phyloP scores from a whole-genome alignment of 306 rosid species.

The Clitoria ternatea region DNA sequence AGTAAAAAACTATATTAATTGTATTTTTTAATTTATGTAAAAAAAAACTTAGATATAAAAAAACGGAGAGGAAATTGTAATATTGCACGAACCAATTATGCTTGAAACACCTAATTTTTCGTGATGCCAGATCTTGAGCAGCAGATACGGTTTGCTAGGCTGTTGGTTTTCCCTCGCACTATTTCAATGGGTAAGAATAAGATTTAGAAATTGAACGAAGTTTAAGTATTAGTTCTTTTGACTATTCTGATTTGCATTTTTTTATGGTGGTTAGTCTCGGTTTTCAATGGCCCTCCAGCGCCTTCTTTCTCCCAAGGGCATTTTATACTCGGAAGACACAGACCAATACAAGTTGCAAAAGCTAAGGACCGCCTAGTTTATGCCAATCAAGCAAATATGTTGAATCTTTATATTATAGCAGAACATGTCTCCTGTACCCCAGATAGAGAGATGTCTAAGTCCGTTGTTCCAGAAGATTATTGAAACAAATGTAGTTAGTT shows the following conservation, averaged over 20 bases:
- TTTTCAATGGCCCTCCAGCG: conserved; percentile 59
- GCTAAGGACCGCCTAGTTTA: conserved; percentile 36
- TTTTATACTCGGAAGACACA: conserved; percentile 47
- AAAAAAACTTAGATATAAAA: too few relatives aligned
- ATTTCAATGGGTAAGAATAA: conserved; percentile 81
- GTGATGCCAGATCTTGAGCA: conserved; percentile 49
- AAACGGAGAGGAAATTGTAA: too few relatives aligned
- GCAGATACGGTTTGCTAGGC: conserved; percentile 66
- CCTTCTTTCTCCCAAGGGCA: conserved; percentile 52
- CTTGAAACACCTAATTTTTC: background rate
- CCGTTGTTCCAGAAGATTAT: too few relatives aligned
- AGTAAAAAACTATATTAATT: too few relatives aligned
- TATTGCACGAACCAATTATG: conserved; percentile 21
- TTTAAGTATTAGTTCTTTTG: conserved; percentile 1
- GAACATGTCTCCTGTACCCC: background rate
- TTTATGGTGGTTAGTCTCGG: conserved; percentile 37
- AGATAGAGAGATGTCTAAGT: background rate
- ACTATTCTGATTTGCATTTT: conserved; percentile 18
- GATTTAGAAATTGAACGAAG: conserved; percentile 8
- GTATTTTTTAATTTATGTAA: too few relatives aligned
- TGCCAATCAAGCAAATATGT: background rate
- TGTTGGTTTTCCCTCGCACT: conserved; percentile 68
- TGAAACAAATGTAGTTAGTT: background rate
- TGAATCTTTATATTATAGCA: background rate
- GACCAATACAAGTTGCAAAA: conserved; percentile 34